These are phyloP conservation scores for Fomitopsis palustris DNA, from an alignment of 1,284 basidiomycete genomes.

Conservation along the genomic window DNA sequence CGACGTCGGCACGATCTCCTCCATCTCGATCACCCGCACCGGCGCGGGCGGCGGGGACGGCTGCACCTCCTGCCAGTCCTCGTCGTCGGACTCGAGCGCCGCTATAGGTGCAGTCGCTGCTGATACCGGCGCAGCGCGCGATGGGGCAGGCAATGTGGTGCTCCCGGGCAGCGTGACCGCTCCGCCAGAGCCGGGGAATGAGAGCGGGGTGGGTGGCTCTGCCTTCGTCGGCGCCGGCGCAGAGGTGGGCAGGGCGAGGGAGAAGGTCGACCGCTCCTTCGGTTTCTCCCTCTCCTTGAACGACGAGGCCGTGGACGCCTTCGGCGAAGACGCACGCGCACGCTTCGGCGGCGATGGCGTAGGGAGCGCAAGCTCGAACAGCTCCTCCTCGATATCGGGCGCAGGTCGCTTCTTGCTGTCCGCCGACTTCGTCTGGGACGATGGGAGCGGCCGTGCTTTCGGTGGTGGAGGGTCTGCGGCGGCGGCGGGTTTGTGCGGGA, in stretches of 20 bases:
- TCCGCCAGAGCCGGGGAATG: conserved; percentile 15
- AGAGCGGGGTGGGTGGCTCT: conserved; percentile 10
- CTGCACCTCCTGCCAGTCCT: conserved; percentile 44
- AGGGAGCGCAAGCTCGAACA: conserved; percentile 34
- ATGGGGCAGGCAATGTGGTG: neutral
- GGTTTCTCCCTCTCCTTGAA: neutral
- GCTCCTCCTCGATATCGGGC: conserved; percentile 40
- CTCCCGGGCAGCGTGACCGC: conserved; percentile 12
- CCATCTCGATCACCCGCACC: conserved; percentile 21
- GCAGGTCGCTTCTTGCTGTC: conserved; percentile 20
- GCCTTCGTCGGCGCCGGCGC: conserved; percentile 16
- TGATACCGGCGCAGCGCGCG: neutral
- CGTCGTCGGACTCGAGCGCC: conserved; percentile 47
- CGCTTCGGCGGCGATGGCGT: conserved; percentile 34
- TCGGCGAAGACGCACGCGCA: conserved; percentile 30
- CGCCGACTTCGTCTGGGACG: conserved; percentile 1
- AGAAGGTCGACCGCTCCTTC: conserved; percentile 20
- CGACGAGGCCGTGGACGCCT: no score
- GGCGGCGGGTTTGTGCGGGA: conserved; percentile 25
- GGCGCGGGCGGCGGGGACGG: conserved; percentile 20
- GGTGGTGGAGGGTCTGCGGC: conserved; percentile 5
- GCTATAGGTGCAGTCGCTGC: conserved; percentile 14
- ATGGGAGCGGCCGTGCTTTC: conserved; percentile 1
- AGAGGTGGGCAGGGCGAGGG: conserved; percentile 23
- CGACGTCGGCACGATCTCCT: conserved; percentile 23